Evolutionary conservation across 2,329 filamentous ascomycete species (phyloP).

Genomic region (Drechslera avenae): DNA sequence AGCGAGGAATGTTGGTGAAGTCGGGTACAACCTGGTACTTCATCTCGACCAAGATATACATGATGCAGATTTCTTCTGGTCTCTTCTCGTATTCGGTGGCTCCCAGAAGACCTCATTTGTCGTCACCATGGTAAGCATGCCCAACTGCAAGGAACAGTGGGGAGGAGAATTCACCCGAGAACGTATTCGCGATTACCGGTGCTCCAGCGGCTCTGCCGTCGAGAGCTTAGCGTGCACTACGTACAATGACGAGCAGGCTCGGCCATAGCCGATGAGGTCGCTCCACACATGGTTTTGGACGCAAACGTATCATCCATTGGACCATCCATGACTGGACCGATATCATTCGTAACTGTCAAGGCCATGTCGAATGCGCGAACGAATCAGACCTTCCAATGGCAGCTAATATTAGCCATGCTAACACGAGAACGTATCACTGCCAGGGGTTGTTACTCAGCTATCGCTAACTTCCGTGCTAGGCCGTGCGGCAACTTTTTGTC

Average conservation of each 20-base stretch:
- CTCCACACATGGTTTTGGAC: constrained; percentile 16
- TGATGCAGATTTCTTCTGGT: constrained; percentile 10
- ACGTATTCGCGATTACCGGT: constrained; percentile 20
- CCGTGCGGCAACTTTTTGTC: constrained; percentile 13
- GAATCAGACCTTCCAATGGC: constrained; percentile 24
- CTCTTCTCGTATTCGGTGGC: constrained; percentile 13
- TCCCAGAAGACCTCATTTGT: constrained; percentile 21
- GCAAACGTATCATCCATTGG: constrained; percentile 18
- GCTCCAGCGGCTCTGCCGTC: constrained; percentile 14
- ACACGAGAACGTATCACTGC: constrained; percentile 28
- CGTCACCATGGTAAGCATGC: constrained; percentile 37
- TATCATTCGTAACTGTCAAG: constrained; percentile 16
- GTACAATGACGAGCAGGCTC: constrained; percentile 11
- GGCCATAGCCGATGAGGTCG: constrained; percentile 6
- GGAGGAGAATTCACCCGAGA: constrained; percentile 18
- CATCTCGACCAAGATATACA: constrained; percentile 18
- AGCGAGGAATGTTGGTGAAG: neutral
- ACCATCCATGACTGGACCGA: constrained; percentile 9
- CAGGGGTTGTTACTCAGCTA: constrained; percentile 40
- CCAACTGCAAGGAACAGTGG: constrained; percentile 25
- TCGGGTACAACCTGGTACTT: neutral
- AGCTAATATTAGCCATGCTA: constrained; percentile 43
- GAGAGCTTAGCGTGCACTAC: constrained; percentile 11
- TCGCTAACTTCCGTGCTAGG: constrained; percentile 25
- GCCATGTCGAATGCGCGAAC: constrained; percentile 20